Conservation (phyloP, 257 asterid species). For the Plectranthus barbatus region DNA sequence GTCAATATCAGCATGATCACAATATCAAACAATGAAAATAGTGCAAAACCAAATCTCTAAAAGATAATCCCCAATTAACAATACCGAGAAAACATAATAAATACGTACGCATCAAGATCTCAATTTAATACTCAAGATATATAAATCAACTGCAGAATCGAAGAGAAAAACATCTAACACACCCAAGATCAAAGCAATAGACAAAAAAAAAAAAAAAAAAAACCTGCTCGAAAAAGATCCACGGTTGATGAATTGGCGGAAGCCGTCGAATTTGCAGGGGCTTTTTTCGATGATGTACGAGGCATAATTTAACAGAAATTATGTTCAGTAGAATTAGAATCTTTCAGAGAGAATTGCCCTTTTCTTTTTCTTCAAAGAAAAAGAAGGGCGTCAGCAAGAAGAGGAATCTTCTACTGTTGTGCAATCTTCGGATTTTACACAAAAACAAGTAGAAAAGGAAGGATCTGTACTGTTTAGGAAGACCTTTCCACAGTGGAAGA, state of each 20-base stretch:
- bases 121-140: background rate
- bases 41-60: background rate
- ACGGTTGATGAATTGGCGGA: constrained; percentile 56
- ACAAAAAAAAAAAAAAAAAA: no score
- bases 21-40: background rate
- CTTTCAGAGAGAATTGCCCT: no score
- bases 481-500: background rate
- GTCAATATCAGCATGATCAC: background rate
- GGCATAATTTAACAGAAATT: constrained; percentile 46
- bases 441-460: no score
- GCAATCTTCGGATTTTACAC: no score
- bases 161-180: background rate
- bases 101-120: background rate
- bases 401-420: no score
- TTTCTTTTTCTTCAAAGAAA: no score
- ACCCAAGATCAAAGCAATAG: background rate
- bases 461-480: background rate
- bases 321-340: no score
- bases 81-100: background rate
- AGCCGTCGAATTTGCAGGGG: constrained; percentile 36
- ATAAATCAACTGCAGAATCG: background rate
- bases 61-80: background rate
- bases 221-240: constrained; percentile 82
- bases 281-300: constrained; percentile 68
- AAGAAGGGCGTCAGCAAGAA: no score